These are phyloP conservation scores for Epichloe elymi DNA, from an alignment of 2,329 filamentous ascomycete genomes.

Conservation along the genomic window DNA sequence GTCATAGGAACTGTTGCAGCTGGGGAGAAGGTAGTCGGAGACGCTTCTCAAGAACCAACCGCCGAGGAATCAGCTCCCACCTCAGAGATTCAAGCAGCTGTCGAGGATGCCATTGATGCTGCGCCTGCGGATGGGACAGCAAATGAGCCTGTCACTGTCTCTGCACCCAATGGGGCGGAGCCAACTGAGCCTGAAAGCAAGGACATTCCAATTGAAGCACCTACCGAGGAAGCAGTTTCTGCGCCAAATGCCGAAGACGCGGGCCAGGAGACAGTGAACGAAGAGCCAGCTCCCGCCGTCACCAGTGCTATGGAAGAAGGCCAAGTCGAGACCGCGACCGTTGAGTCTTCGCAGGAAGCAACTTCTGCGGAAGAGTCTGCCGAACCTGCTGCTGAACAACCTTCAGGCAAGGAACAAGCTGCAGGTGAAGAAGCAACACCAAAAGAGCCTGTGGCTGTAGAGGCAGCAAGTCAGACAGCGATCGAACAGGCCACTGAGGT, in stretches of 20 bases:
- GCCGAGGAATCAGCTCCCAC: not conserved
- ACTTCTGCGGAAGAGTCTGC: not conserved
- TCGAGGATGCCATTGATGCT: not conserved
- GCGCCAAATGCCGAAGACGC: not conserved
- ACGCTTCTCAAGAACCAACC: not conserved
- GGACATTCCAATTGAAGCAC: not conserved
- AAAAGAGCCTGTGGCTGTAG: not conserved
- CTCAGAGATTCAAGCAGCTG: not conserved
- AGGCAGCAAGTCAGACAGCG: not conserved
- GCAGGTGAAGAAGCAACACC: not conserved
- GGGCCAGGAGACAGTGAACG: not conserved
- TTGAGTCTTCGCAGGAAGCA: not conserved
- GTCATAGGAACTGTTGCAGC: not conserved
- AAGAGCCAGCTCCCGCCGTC: not conserved
- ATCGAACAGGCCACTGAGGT: not conserved
- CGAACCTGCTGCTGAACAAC: not conserved
- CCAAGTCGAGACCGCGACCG: not conserved
- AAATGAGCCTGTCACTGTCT: not conserved
- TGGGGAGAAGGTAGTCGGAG: not conserved
- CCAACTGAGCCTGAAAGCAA: not conserved
- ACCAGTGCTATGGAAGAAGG: not conserved
- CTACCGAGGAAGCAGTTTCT: not conserved
- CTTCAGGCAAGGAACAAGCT: not conserved
- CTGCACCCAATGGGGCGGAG: not conserved
- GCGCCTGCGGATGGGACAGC: not conserved